Evolutionary conservation across 176 grass and related monocot species (phyloP).

Genomic region (Zizania latifolia): DNA sequence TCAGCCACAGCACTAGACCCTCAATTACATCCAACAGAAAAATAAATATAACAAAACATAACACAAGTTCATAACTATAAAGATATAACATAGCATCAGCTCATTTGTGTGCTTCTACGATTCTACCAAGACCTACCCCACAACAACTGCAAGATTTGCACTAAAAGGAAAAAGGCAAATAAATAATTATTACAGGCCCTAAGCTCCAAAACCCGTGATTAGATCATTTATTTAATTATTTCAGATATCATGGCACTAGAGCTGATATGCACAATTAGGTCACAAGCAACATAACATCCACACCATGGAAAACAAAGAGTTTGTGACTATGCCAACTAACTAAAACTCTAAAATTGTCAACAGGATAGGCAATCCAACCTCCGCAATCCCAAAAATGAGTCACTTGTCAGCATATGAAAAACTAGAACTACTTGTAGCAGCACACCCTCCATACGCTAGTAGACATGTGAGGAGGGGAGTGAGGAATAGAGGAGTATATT

Average conservation of each 20-base stretch:
- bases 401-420: background rate
- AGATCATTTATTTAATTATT: background rate
- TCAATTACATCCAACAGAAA: background rate
- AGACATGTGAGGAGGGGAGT: background rate
- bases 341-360: background rate
- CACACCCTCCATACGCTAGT: background rate
- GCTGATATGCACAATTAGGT: background rate
- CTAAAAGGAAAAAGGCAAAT: background rate
- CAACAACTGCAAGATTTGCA: background rate
- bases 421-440: background rate
- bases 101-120: background rate
- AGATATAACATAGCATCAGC: background rate
- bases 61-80: background rate
- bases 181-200: background rate
- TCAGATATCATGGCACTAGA: background rate
- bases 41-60: background rate
- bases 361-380: background rate
- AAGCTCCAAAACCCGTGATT: too few species aligned
- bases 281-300: background rate
- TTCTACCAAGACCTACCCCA: background rate
- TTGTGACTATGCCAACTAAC: background rate
- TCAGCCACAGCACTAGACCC: background rate
- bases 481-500: background rate
- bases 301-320: background rate
- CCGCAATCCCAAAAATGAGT: background rate